Conservation (phyloP, 805 yeast species). For the Schizosaccharomyces osmophilus region DNA sequence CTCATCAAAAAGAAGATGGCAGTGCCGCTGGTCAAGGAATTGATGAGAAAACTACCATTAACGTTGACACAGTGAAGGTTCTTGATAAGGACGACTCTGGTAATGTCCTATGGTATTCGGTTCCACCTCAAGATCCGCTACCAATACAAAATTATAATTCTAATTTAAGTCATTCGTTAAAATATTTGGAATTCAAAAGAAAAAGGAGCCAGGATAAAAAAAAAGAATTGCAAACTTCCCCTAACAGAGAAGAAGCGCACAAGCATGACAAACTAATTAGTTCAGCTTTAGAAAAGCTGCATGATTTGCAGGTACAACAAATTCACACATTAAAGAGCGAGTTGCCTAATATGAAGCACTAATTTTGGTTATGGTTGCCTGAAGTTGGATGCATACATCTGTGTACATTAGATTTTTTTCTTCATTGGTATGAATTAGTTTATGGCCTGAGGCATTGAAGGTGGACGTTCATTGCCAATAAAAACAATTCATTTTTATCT, state of each 20-base stretch:
- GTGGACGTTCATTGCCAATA: too few species aligned
- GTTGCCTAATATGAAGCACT: too few species aligned
- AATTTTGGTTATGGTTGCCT: too few species aligned
- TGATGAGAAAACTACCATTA: conserved; percentile 5
- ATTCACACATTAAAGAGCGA: too few species aligned
- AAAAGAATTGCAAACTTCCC: background rate
- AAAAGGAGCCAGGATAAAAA: background rate
- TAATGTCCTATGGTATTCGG: conserved; percentile 10
- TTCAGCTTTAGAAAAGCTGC: too few species aligned
- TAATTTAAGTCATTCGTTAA: background rate
- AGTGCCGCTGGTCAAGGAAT: conserved; percentile 1
- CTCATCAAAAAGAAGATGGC: background rate
- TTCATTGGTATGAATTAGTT: too few species aligned
- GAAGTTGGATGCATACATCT: too few species aligned
- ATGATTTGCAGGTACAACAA: too few species aligned
- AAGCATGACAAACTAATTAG: background rate
- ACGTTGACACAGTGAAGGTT: conserved; percentile 8
- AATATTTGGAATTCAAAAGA: background rate
- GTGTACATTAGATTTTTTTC: too few species aligned
- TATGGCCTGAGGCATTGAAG: too few species aligned
- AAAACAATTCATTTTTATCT: too few species aligned
- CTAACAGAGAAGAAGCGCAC: background rate
- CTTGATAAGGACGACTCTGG: conserved; percentile 8
- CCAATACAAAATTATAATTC: background rate
- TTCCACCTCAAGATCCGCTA: conserved; percentile 10